Evolutionary conservation across 1,284 basidiomycete genomes (phyloP).

Genomic region (Termitomyces sp.): DNA sequence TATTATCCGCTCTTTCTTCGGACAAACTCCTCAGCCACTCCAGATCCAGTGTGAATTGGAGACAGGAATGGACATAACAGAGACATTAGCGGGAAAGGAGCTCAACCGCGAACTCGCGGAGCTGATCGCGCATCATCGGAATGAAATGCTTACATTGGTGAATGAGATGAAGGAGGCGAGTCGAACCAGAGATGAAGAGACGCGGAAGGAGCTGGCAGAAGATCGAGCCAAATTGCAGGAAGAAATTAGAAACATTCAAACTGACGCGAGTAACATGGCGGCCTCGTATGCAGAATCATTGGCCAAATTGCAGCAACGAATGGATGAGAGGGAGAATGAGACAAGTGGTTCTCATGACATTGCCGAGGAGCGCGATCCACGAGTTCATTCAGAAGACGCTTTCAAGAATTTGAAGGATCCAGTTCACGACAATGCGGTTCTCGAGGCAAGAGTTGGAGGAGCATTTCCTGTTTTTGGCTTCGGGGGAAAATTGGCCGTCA

Average conservation of each 20-base stretch:
- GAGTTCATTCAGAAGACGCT: not conserved
- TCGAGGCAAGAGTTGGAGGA: not conserved
- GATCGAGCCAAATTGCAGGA: not conserved
- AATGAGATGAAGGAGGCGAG: slow-evolving; percentile 23
- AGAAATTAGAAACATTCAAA: not conserved
- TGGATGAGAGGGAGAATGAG: not conserved
- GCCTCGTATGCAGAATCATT: not conserved
- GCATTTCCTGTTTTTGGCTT: not conserved
- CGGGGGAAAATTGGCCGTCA: not conserved
- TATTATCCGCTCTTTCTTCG: not conserved
- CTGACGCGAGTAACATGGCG: not conserved
- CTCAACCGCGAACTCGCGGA: slow-evolving; percentile 17
- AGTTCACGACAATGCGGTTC: not conserved
- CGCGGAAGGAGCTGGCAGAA: slow-evolving; percentile 19
- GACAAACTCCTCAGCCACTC: slow-evolving; percentile 13
- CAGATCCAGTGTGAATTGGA: slow-evolving; percentile 26
- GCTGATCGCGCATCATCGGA: slow-evolving; percentile 31
- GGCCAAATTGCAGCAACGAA: not conserved
- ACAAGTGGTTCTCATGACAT: not conserved
- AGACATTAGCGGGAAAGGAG: not conserved
- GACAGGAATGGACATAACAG: slow-evolving; percentile 15
- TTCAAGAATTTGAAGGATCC: not conserved
- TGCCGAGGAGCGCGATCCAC: not conserved
- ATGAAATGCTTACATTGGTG: slow-evolving; percentile 29
- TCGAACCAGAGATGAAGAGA: slow-evolving; percentile 24